Base-by-base conservation (phyloP, 2,329 filamentous ascomycete species). In the Ophioceras dolichostomum region DNA sequence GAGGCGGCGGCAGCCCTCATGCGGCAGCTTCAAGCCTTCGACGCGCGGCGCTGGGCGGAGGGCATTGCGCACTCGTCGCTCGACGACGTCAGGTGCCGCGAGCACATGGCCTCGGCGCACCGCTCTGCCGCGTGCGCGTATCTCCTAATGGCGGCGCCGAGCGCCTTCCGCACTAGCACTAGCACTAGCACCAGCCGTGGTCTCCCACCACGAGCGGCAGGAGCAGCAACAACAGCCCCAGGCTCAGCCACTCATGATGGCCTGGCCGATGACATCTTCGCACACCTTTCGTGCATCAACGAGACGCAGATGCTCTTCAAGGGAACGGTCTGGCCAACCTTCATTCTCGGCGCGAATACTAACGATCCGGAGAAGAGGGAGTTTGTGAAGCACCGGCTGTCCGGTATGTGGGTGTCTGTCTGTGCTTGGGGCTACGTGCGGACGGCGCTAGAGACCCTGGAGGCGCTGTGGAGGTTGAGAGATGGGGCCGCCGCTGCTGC, bases 71-170 rank as follows among this genome's bases (percentile, higher is more conserved):
- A 14, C 14, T 8, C 16, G 18, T 12, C 22, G 3, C 9, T 19
- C 14, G 17, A 32, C 33, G 81, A 83, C 56, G 82, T 87, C 38
- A 79, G 80, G 49, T 87, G 82, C 65, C 79, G 87, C 61, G 86
- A 86, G 61, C 68, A 73, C 49, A 75, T 83, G 64, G 79, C 81
- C 13, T 87, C 82, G 56, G 75, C 75, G 48, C 86, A 87, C 54
- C 34, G 34, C 17, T 16, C 34, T 4, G 34, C 34, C 2, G 55
- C 60, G 0, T 67, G 64, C 37, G 48, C 68, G n/a, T 69, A 68
- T 40, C 61, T 65, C 16, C 36, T 66, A 4, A 57, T 67, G 28
- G 59, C 59, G 10, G 41, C 44, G 6, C 44, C 44, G 0, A 16
- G 14, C 6, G 16, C 22, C 13, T 21, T 35, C 24, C n/a, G n/a